Evolutionary conservation across 2,329 filamentous ascomycete species (phyloP).

Genomic region (Berkeleyomyces basicola): DNA sequence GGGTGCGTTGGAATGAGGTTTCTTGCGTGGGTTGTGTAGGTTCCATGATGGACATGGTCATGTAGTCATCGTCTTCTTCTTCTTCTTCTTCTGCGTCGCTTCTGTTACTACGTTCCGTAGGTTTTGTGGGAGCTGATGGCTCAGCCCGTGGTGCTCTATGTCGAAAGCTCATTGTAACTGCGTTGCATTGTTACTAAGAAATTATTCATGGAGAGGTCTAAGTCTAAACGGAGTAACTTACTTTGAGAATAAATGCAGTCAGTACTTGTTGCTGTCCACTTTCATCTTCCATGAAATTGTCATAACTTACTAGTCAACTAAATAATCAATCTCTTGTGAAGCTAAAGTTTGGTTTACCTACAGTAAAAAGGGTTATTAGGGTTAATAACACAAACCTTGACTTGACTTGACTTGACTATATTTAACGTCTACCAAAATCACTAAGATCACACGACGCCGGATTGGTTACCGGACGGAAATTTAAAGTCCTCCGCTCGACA

Average conservation of each 20-base stretch:
- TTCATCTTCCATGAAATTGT: no score
- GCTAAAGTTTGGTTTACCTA: no score
- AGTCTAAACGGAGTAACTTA: not conserved
- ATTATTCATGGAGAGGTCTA: not conserved
- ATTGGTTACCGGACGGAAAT: no score
- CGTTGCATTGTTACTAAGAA: not conserved
- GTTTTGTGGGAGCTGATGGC: not conserved
- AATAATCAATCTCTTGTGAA: no score
- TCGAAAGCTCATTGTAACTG: not conserved
- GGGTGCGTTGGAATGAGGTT: slow-evolving; percentile 37
- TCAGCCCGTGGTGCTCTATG: not conserved
- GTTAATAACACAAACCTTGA: no score
- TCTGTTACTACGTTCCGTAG: not conserved
- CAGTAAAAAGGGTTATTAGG: no score
- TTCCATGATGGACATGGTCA: slow-evolving; percentile 72
- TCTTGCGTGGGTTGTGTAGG: slow-evolving; percentile 41
- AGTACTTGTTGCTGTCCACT: no score
- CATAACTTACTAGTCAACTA: no score
- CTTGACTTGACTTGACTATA: no score
- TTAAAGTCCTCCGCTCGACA: no score
- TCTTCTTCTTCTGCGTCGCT: slow-evolving; percentile 21
- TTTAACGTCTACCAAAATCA: no score
- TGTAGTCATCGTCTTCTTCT: slow-evolving; percentile 86
- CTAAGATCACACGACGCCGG: no score
- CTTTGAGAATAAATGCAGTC: slow-evolving; percentile 1